Percentiles rank a stretch among this genome's conserved stretches.
phyloP scores from a whole-genome alignment of 192 early-diverging fungal species.

The Paraglomus occultum region DNA sequence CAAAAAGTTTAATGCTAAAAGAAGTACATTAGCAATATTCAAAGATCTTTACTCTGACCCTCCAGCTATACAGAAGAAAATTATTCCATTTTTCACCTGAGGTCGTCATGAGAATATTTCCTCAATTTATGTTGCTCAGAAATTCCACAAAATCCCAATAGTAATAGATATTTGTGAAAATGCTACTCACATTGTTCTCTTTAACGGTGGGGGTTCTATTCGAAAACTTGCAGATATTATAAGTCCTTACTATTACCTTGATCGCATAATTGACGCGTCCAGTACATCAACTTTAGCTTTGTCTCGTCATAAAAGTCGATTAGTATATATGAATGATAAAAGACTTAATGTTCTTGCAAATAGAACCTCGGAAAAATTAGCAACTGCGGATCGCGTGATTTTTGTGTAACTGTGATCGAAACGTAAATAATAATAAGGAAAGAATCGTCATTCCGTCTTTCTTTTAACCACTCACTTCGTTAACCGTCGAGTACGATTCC shows the following conservation, averaged over 20 bases:
- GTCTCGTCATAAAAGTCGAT: no score
- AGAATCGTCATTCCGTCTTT: no score
- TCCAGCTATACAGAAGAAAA: constrained; percentile 27
- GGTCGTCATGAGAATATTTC: constrained; percentile 24
- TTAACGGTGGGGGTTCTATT: constrained; percentile 12
- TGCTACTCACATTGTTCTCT: constrained; percentile 26
- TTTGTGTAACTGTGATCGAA: no score
- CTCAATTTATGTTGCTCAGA: constrained; percentile 21
- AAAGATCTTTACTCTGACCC: constrained; percentile 16
- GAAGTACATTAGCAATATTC: constrained; percentile 26
- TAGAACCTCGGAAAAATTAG: no score
- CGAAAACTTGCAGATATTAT: constrained; percentile 28
- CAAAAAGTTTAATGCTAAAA: constrained; percentile 27
- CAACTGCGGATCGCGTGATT: no score
- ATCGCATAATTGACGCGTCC: no score
- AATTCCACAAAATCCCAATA: constrained; percentile 24
- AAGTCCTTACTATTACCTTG: not conserved
- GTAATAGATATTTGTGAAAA: constrained; percentile 25
- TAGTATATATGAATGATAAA: no score
- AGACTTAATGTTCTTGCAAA: no score
- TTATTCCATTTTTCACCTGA: constrained; percentile 25
- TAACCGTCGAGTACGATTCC: no score
- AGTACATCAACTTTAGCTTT: no score
- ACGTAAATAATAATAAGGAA: no score
- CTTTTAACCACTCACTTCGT: no score